Evolutionary conservation across 768 basidiomycete genomes (phyloP), one percentile per base, ranked within the genome.

Genomic region (Pleurotus giganteus): DNA sequence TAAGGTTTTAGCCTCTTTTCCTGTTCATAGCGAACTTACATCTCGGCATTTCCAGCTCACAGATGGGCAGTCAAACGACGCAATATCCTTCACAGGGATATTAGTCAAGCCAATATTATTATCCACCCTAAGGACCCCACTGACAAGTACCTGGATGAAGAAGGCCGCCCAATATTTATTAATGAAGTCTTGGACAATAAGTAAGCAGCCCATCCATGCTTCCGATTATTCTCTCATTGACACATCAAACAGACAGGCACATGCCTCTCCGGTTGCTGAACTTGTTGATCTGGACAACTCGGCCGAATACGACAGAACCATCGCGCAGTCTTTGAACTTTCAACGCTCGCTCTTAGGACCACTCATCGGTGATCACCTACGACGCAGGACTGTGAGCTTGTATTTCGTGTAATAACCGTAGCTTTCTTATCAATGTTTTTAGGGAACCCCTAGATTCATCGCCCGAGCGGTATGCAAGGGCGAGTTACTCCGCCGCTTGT

Each of bases 81-180:
- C 15, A 54, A 47, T 1, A 60, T 69, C 21, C 58, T 69, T 9
- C 65, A 69, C 37, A 61, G 65, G 11, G 68, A 67, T 50, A 60
- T 69, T 43, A 65, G 61, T 36, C 39, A 58, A 7, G 57, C 58
- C n/a, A 69, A 69, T 36, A 62, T 69, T n/a, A 58, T 67, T 11
- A 46, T 66, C 31, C 42, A 53, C 7, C 11, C 29, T 24, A 19
- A 51, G 21, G 29, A 39, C 12, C 6, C 37, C 6, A 24, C 5
- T 2, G 17, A 6, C 37, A n/a, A 6, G 23, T 27, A 12, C 21
- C 47, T 45, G 31, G 31, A 34, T 36, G 26, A 2, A 36, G 12
- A 49, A 23, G 26, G 37, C 29, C 54, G 54, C 8, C 54, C 54
- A 17, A 47, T 47, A 37, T 56, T 47, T 29, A 50, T 56, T 1